phyloP scores from a whole-genome alignment of 768 basidiomycete genomes.

The Cystobasidium ongulense region DNA sequence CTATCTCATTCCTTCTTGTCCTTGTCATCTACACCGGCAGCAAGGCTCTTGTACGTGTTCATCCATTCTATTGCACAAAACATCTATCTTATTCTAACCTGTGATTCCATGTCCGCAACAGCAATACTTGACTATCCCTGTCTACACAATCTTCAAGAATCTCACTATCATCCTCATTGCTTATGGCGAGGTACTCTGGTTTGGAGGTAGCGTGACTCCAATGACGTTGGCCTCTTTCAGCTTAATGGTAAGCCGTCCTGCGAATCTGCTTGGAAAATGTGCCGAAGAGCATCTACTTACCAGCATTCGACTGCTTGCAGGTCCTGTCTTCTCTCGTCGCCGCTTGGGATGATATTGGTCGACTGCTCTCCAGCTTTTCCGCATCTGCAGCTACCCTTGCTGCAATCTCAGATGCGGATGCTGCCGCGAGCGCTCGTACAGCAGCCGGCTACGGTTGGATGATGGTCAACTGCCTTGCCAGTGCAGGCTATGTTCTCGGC shows the following conservation, averaged over 20 bases:
- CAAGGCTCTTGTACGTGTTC: slow-evolving; percentile 73
- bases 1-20: slow-evolving; percentile 83
- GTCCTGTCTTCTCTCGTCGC: slow-evolving; percentile 88
- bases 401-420: slow-evolving; percentile 35
- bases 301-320: slow-evolving; percentile 46
- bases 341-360: slow-evolving; percentile 82
- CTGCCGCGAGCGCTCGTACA: slow-evolving; percentile 46
- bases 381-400: background rate
- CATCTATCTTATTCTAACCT: too few relatives aligned
- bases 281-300: slow-evolving; percentile 37
- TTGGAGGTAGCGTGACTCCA: slow-evolving; percentile 76
- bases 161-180: slow-evolving; percentile 98
- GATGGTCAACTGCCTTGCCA: slow-evolving; percentile 78
- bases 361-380: slow-evolving; percentile 43
- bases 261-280: slow-evolving; percentile 62
- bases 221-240: slow-evolving; percentile 81
- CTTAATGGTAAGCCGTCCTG: slow-evolving; percentile 85
- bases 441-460: slow-evolving; percentile 92
- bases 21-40: slow-evolving; percentile 95
- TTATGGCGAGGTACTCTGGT: slow-evolving; percentile 96
- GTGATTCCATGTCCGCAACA: slow-evolving; percentile 44
- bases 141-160: slow-evolving; percentile 99
- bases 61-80: too few relatives aligned
- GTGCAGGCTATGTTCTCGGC: slow-evolving; percentile 82
- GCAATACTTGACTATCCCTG: slow-evolving; percentile 95